Base-by-base conservation (phyloP, 1,139 yeast species). In the Ogataea hybrid region DNA sequence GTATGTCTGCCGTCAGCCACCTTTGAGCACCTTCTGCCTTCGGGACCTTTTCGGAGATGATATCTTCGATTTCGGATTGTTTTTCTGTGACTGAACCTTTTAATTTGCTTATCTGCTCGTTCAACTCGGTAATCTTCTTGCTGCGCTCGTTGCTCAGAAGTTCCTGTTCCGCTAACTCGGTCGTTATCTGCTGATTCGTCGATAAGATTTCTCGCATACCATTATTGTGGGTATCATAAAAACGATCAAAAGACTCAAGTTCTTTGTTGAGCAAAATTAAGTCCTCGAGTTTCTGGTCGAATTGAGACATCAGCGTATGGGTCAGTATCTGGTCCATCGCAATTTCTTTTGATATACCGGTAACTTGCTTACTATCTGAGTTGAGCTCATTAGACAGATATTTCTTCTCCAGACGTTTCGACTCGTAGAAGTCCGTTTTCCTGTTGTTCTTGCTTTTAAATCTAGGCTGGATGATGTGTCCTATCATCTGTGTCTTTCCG, bases 361-460 rank as follows among this genome's bases (percentile, higher is more conserved):
- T 74, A 39, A 81, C 62, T 39, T 68, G 69, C 40, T 75, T 75
- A 59, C 71, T 77, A 48, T 74, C 79, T 54, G 71, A 43, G 50
- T 75, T 81, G 51, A 79, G 65, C 2, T 87, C 88, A 53, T 81
- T 84, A 18, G 81, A 70, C 11, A 81, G 72, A 56, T 82, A 83
- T 44, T 84, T 85, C 64, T 80, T 81, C 51, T 80, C 77, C 39
- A 84, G 64, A 48, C 95, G 69, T 60, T 84, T 84, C 23, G 69
- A 60, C 39, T 81, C 79, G 55, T 86, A 87, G 57, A 75, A 84
- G 35, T 59, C 59, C 32, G 46, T 44, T 28, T 41, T 50, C 17
- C 45, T 44, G 32, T 48, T 48, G 29, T 50, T 54, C 22, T 44
- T 52, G 10, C 50, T 44, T 41, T 45, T 47, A 41, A 50, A 57